These are phyloP conservation scores for Elsinoe batatas DNA, from an alignment of 2,329 filamentous ascomycete species.

Conservation along the genomic window DNA sequence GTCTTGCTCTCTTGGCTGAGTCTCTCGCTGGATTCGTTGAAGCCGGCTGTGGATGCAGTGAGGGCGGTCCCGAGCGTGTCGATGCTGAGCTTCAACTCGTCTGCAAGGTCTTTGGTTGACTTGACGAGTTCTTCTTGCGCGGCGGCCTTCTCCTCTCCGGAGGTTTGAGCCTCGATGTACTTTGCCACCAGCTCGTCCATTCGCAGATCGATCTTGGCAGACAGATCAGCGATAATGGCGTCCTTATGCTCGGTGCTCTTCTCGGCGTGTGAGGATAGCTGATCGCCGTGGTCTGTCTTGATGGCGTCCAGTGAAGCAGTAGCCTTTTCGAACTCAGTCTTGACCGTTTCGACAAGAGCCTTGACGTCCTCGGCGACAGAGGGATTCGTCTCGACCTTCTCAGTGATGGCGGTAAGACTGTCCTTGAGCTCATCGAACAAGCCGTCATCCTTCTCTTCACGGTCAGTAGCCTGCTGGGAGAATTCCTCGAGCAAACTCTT, in stretches of 20 bases:
- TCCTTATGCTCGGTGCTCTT: slow-evolving; percentile 52
- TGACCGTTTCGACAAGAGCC: slow-evolving; percentile 61
- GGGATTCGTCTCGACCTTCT: slow-evolving; percentile 46
- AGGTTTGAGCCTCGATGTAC: slow-evolving; percentile 77
- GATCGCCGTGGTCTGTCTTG: slow-evolving; percentile 66
- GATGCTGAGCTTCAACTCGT: slow-evolving; percentile 78
- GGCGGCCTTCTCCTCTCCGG: slow-evolving; percentile 61
- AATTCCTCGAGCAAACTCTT: slow-evolving; percentile 69
- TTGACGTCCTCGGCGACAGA: slow-evolving; percentile 42
- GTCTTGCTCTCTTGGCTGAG: slow-evolving; percentile 80
- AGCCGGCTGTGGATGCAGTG: slow-evolving; percentile 43
- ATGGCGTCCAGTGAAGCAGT: slow-evolving; percentile 68
- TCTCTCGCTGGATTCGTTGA: slow-evolving; percentile 63
- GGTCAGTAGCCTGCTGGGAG: slow-evolving; percentile 63
- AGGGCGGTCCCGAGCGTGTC: slow-evolving; percentile 67
- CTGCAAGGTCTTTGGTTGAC: slow-evolving; percentile 67
- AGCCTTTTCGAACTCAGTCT: slow-evolving; percentile 77
- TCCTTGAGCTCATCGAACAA: slow-evolving; percentile 37
- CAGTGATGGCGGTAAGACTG: slow-evolving; percentile 59
- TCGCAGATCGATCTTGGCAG: slow-evolving; percentile 60
- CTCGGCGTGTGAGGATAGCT: slow-evolving; percentile 43
- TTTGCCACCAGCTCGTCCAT: slow-evolving; percentile 73
- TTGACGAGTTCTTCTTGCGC: slow-evolving; percentile 65
- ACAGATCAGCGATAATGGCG: slow-evolving; percentile 44
- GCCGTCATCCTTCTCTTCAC: slow-evolving; percentile 59